Percentiles rank a stretch among this genome's conserved stretches.
Evolutionary conservation across 208 protist species (phyloP).

Genomic region (Acanthamoeba culbertsoni): DNA sequence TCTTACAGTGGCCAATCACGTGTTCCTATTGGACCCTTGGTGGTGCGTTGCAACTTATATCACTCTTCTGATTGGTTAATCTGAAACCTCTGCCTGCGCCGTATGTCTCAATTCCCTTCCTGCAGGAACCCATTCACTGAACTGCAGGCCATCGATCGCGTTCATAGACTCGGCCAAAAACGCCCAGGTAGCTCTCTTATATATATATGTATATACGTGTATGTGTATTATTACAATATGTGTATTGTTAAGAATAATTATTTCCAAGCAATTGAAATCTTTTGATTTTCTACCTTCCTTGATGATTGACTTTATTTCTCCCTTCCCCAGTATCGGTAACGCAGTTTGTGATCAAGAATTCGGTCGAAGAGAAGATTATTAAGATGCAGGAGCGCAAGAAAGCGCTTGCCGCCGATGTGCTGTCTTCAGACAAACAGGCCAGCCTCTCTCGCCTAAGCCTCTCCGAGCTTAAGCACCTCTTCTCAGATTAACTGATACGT

Average conservation of each 20-base stretch:
- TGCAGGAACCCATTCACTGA: slow-evolving; percentile 52
- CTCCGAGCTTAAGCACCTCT: too few species aligned
- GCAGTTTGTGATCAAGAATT: not conserved
- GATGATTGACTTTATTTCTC: too few species aligned
- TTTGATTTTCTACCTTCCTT: not conserved
- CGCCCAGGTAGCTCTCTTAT: not conserved
- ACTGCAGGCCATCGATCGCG: slow-evolving; percentile 77
- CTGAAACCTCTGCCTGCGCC: not conserved
- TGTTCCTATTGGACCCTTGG: slow-evolving; percentile 87
- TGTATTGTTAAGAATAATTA: not conserved
- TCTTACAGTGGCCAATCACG: slow-evolving; percentile 94
- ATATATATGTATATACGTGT: too few species aligned
- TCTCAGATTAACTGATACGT: too few species aligned
- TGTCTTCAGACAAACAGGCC: too few species aligned
- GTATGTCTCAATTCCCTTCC: not conserved
- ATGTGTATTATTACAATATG: too few species aligned
- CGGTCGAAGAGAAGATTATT: slow-evolving; percentile 37
- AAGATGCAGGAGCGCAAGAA: slow-evolving; percentile 3
- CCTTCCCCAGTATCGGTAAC: not conserved
- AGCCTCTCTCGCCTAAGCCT: too few species aligned
- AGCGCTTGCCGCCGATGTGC: not conserved
- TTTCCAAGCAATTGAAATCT: not conserved
- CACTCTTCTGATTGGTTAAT: not conserved
- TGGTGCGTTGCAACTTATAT: slow-evolving; percentile 95
- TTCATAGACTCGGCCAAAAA: slow-evolving; percentile 84